Evolutionary conservation across 2,329 filamentous ascomycete genomes (phyloP).

Genomic region (Aspergillus pseudoglaucus): DNA sequence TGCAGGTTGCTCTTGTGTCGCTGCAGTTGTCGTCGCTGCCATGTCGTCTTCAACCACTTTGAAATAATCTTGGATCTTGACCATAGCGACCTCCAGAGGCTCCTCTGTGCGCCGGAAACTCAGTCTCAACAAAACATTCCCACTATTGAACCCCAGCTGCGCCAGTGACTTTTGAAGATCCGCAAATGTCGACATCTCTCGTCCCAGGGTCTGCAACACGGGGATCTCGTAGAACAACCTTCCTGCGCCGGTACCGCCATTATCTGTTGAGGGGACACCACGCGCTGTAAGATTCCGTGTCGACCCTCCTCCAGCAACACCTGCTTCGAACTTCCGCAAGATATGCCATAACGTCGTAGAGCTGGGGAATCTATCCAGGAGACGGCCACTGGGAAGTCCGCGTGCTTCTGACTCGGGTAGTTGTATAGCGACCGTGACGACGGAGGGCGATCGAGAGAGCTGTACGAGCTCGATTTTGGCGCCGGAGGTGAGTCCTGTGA

Average conservation of each 20-base stretch:
- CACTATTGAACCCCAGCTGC: conserved; percentile 79
- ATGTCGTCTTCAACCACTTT: conserved; percentile 37
- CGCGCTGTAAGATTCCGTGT: conserved; percentile 78
- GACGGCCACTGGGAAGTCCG: conserved; percentile 57
- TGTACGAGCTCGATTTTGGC: conserved; percentile 90
- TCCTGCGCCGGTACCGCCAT: conserved; percentile 54
- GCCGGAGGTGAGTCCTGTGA: conserved; percentile 73
- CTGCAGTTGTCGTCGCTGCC: conserved; percentile 15
- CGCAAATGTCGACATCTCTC: conserved; percentile 67
- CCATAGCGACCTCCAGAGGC: conserved; percentile 79
- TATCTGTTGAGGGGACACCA: conserved; percentile 56
- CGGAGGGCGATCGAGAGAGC: conserved; percentile 75
- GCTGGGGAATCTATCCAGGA: conserved; percentile 81
- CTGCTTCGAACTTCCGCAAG: conserved; percentile 81
- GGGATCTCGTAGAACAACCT: conserved; percentile 85
- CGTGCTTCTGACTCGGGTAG: conserved; percentile 65
- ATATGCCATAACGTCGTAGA: conserved; percentile 85
- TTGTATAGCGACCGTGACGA: conserved; percentile 83
- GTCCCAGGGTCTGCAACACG: conserved; percentile 73
- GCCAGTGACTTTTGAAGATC: conserved; percentile 85
- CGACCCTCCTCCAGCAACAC: conserved; percentile 53
- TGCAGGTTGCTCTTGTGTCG: conserved; percentile 11
- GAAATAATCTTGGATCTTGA: conserved; percentile 71
- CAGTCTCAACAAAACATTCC: conserved; percentile 71
- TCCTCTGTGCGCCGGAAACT: conserved; percentile 68